These are phyloP conservation scores for Ustilago sp. DNA, from an alignment of 1,284 basidiomycete genomes.

Conservation along the genomic window DNA sequence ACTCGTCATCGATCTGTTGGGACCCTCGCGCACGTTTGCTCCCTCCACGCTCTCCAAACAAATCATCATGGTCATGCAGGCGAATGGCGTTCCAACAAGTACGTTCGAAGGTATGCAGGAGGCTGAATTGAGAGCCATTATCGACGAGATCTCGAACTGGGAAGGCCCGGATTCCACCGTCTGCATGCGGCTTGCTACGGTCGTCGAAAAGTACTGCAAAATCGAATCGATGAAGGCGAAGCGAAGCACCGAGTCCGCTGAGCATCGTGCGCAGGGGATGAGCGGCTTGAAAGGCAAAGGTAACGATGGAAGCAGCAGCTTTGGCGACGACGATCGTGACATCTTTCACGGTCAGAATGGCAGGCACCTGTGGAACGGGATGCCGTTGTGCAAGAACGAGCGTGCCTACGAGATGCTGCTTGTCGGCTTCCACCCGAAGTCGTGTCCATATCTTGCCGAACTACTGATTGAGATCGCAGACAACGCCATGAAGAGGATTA, in stretches of 20 bases:
- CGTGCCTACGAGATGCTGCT: constrained; percentile 62
- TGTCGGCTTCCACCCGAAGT: constrained; percentile 51
- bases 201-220: constrained; percentile 24
- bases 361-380: constrained; percentile 46
- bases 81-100: constrained; percentile 33
- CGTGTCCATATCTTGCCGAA: constrained; percentile 42
- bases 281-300: not conserved
- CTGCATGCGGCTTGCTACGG: constrained; percentile 22
- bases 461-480: constrained; percentile 25
- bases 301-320: not conserved
- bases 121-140: constrained; percentile 24
- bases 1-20: constrained; percentile 38
- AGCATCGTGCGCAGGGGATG: constrained; percentile 44
- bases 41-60: constrained; percentile 53
- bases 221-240: constrained; percentile 27
- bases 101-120: constrained; percentile 32
- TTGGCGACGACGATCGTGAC: constrained; percentile 32
- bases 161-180: constrained; percentile 14
- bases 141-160: constrained; percentile 35
- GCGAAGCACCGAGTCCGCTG: constrained; percentile 31
- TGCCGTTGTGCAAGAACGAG: constrained; percentile 53
- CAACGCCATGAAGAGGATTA: constrained; percentile 32
- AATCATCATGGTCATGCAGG: constrained; percentile 41
- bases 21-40: constrained; percentile 16
- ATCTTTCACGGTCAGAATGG: constrained; percentile 31